A percentile compares a stretch with the other conserved stretches of the same genome.
These are phyloP conservation scores for Wallemia mellicola DNA, from an alignment of 1,284 basidiomycete species.

Conservation along the genomic window DNA sequence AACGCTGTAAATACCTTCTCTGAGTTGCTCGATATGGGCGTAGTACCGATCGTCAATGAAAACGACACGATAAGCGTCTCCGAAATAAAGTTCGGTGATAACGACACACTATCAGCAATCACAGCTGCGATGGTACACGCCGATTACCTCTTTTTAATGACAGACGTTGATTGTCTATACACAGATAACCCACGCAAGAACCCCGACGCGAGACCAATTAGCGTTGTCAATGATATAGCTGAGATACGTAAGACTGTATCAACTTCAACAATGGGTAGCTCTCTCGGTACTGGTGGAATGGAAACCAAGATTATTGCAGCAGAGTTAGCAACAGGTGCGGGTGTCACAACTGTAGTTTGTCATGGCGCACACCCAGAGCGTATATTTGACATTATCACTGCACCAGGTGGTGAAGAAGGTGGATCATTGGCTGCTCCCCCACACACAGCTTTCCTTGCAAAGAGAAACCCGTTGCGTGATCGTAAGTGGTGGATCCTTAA, in stretches of 20 bases:
- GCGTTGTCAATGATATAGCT: slow-evolving; percentile 52
- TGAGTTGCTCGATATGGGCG: slow-evolving; percentile 60
- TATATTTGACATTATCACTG: slow-evolving; percentile 45
- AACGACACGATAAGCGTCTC: slow-evolving; percentile 87
- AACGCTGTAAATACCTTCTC: slow-evolving; percentile 82
- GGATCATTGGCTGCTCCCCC: slow-evolving; percentile 15
- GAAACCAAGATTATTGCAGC: slow-evolving; percentile 96
- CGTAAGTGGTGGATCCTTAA: slow-evolving; percentile 88
- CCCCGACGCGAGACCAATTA: slow-evolving; percentile 45
- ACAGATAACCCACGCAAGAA: slow-evolving; percentile 82
- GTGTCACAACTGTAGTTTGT: slow-evolving; percentile 75
- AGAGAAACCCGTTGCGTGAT: slow-evolving; percentile 44
- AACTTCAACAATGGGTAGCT: slow-evolving; percentile 67
- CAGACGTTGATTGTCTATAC: slow-evolving; percentile 88
- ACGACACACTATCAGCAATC: slow-evolving; percentile 89
- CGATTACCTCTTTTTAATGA: slow-evolving; percentile 83
- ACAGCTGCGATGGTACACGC: slow-evolving; percentile 90
- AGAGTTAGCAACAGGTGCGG: slow-evolving; percentile 81
- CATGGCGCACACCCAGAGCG: slow-evolving; percentile 48
- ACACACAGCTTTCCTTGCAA: slow-evolving; percentile 65
- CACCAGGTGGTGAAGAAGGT: background rate
- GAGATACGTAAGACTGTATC: slow-evolving; percentile 58
- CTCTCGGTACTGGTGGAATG: slow-evolving; percentile 91
- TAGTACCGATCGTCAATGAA: slow-evolving; percentile 83
- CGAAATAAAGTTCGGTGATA: slow-evolving; percentile 99